A percentile compares a stretch with the other conserved stretches of the same genome.
These are phyloP conservation scores for Akanthomyces muscarius DNA, from an alignment of 2,329 filamentous ascomycete genomes.

Conservation along the genomic window DNA sequence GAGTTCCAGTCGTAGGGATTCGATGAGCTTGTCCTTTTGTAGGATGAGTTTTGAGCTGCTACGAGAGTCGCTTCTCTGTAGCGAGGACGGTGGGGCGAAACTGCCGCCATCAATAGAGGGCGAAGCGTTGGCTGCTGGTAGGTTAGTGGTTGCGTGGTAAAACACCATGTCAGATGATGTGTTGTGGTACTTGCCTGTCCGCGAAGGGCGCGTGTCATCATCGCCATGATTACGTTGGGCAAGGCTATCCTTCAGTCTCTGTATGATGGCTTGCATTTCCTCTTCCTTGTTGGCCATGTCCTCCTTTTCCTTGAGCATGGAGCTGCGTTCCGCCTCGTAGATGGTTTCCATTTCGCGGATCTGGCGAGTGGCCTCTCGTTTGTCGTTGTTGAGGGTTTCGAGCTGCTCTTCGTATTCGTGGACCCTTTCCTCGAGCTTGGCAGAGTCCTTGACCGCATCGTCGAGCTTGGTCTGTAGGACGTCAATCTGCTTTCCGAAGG, in stretches of 20 bases:
- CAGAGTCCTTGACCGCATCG: constrained; percentile 77
- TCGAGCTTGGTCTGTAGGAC: constrained; percentile 83
- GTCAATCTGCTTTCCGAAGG: constrained; percentile 78
- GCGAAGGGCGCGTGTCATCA: constrained; percentile 38
- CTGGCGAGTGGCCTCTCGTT: constrained; percentile 76
- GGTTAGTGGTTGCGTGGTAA: background rate
- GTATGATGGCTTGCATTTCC: constrained; percentile 85
- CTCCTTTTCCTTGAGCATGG: constrained; percentile 88
- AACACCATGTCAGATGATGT: background rate
- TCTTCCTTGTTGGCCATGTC: constrained; percentile 80
- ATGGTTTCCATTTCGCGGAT: constrained; percentile 89
- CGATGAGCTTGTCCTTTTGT: constrained; percentile 95
- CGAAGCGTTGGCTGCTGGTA: constrained; percentile 49
- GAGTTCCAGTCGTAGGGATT: constrained; percentile 84
- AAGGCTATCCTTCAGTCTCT: constrained; percentile 84
- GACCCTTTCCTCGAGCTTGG: constrained; percentile 78
- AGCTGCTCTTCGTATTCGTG: constrained; percentile 84
- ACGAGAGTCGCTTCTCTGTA: constrained; percentile 82
- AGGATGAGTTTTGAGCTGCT: constrained; percentile 86
- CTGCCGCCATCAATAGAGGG: constrained; percentile 69
- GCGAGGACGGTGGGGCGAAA: constrained; percentile 80
- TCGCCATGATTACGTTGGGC: constrained; percentile 63
- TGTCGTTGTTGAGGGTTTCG: constrained; percentile 77
- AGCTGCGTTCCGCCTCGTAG: constrained; percentile 84
- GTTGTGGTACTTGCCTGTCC: constrained; percentile 12